These are phyloP conservation scores for Eucalyptus virginea DNA, from an alignment of 345 rosid genomes.

Conservation along the genomic window DNA sequence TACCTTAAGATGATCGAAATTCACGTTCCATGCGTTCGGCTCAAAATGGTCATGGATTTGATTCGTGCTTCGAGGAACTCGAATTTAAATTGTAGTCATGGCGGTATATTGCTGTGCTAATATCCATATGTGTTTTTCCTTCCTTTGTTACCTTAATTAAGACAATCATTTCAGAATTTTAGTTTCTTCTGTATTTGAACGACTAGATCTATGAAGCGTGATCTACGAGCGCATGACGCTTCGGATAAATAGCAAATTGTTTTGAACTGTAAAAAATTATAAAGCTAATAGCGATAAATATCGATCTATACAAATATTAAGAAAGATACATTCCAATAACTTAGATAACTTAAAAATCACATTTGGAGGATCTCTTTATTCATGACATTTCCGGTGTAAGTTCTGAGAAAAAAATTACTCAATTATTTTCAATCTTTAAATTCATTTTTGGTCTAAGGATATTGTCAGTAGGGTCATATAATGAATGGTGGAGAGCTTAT, in stretches of 20 bases:
- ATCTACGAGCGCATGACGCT: too few relatives aligned
- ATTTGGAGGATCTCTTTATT: neutral
- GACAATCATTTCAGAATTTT: neutral
- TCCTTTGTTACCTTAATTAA: neutral
- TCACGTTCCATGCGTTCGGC: rapidly evolving
- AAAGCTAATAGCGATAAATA: neutral
- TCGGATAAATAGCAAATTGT: neutral
- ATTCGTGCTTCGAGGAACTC: neutral
- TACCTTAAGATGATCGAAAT: neutral
- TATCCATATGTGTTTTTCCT: rapidly evolving
- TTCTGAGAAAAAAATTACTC: neutral
- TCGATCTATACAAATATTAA: neutral
- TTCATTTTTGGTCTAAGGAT: neutral
- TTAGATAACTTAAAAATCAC: neutral
- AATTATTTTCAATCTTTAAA: neutral
- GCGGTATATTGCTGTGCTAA: rapidly evolving
- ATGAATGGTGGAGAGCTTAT: neutral
- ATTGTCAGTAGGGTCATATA: neutral
- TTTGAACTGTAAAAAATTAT: neutral
- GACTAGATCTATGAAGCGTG: neutral
- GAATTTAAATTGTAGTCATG: neutral
- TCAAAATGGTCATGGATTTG: neutral
- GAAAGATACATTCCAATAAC: neutral
- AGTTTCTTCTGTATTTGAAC: neutral
- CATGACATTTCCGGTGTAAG: neutral